Conservation (phyloP, 768 basidiomycete genomes). For the Mycena leptocephala region DNA sequence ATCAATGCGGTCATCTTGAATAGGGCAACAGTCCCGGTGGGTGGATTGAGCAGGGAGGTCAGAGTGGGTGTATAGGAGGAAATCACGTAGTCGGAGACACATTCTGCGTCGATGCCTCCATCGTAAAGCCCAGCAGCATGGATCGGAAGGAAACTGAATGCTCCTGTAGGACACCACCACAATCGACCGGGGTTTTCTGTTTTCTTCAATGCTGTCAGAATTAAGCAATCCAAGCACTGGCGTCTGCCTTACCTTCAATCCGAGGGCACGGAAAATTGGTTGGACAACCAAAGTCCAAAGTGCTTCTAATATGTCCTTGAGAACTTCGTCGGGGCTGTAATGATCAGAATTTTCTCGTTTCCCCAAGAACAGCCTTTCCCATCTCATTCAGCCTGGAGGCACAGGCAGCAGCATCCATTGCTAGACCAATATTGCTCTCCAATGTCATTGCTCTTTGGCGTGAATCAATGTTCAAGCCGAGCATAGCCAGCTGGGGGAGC, state of each 20-base stretch:
- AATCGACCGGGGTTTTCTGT: background rate
- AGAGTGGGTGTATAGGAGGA: slow-evolving; percentile 39
- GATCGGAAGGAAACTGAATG: slow-evolving; percentile 28
- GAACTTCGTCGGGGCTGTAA: background rate
- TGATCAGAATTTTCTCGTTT: background rate
- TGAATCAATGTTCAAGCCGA: background rate
- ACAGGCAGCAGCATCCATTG: background rate
- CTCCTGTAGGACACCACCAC: slow-evolving; percentile 19
- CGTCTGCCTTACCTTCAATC: background rate
- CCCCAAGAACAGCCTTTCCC: background rate
- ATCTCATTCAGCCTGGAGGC: background rate
- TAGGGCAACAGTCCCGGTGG: background rate
- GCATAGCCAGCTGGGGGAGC: background rate
- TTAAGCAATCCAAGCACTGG: no score
- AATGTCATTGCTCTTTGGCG: background rate
- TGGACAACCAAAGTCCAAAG: background rate
- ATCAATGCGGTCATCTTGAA: slow-evolving; percentile 13
- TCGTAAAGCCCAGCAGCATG: slow-evolving; percentile 36
- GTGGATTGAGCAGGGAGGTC: slow-evolving; percentile 9
- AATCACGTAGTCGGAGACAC: slow-evolving; percentile 31
- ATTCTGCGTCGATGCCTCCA: background rate
- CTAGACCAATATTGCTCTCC: background rate
- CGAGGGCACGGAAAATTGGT: background rate
- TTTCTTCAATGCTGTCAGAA: background rate
- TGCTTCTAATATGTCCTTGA: background rate